Percentiles rank a stretch among this genome's conserved stretches.
phyloP scores from a whole-genome alignment of 768 basidiomycete genomes.

The Tricholoma flavovirens region DNA sequence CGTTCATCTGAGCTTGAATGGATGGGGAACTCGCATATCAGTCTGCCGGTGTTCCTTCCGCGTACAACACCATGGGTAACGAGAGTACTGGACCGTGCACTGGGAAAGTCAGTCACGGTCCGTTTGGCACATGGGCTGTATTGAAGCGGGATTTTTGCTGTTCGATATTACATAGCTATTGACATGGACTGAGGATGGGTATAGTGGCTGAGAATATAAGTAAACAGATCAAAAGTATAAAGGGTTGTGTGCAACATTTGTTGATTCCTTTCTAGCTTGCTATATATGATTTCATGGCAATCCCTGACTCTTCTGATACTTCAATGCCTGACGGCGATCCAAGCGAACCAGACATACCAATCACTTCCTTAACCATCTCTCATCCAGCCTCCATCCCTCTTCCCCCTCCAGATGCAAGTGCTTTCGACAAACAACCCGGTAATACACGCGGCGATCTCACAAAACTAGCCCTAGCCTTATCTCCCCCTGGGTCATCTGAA shows the following conservation, averaged over 20 bases:
- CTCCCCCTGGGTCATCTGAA: slow-evolving; percentile 49
- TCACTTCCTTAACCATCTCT: neutral
- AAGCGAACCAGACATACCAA: too few species aligned
- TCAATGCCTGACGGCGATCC: too few species aligned
- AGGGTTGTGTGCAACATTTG: too few species aligned
- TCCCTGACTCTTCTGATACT: slow-evolving; percentile 41
- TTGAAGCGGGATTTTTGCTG: neutral
- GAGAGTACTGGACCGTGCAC: too few species aligned
- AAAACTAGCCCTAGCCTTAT: slow-evolving; percentile 36
- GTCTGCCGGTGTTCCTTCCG: neutral
- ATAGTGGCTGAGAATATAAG: too few species aligned
- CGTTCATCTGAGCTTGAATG: neutral
- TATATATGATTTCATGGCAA: too few species aligned
- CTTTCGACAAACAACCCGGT: slow-evolving; percentile 47
- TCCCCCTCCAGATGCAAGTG: slow-evolving; percentile 44
- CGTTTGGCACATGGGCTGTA: neutral
- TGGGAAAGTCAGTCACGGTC: too few species aligned
- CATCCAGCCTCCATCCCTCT: slow-evolving; percentile 35
- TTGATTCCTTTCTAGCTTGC: too few species aligned
- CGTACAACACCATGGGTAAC: too few species aligned
- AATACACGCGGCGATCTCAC: slow-evolving; percentile 40
- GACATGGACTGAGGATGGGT: too few species aligned
- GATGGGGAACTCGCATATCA: too few species aligned
- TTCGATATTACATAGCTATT: neutral
- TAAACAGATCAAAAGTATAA: neutral